Conservation (phyloP, 2,329 filamentous ascomycete genomes). For the Aspergillus udagawae region DNA sequence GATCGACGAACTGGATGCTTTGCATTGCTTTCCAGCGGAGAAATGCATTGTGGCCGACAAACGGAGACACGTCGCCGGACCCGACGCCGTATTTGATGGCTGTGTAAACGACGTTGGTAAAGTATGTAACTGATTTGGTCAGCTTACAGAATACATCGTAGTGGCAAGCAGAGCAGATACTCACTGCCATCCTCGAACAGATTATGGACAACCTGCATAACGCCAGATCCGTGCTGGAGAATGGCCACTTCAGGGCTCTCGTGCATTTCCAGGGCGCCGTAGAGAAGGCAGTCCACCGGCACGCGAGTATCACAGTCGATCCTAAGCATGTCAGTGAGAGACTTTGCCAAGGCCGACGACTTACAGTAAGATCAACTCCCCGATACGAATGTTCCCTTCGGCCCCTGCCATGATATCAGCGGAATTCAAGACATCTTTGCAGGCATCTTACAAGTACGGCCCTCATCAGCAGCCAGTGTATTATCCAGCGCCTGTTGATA, state of each 20-base stretch:
- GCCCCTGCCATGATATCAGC: constrained; percentile 54
- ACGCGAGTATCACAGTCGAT: constrained; percentile 68
- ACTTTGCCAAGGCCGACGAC: not conserved
- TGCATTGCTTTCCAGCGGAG: constrained; percentile 55
- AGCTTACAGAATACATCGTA: not conserved
- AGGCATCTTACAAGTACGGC: constrained; percentile 7
- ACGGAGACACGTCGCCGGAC: constrained; percentile 68
- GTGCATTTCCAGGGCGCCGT: constrained; percentile 69
- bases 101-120: constrained; percentile 73
- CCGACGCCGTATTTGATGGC: constrained; percentile 67
- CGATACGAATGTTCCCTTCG: constrained; percentile 79
- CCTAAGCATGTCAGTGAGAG: not conserved
- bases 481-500: constrained; percentile 33
- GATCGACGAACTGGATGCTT: constrained; percentile 11
- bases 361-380: constrained; percentile 66
- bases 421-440: not conserved
- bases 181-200: constrained; percentile 67
- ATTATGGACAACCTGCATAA: constrained; percentile 70
- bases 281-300: constrained; percentile 63
- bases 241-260: constrained; percentile 66
- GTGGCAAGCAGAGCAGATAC: not conserved
- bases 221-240: constrained; percentile 67
- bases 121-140: constrained; percentile 56
- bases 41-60: constrained; percentile 75
- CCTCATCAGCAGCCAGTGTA: constrained; percentile 48